Conservation (phyloP, 768 basidiomycete genomes). For the Tylopilus rubrobrunneus region DNA sequence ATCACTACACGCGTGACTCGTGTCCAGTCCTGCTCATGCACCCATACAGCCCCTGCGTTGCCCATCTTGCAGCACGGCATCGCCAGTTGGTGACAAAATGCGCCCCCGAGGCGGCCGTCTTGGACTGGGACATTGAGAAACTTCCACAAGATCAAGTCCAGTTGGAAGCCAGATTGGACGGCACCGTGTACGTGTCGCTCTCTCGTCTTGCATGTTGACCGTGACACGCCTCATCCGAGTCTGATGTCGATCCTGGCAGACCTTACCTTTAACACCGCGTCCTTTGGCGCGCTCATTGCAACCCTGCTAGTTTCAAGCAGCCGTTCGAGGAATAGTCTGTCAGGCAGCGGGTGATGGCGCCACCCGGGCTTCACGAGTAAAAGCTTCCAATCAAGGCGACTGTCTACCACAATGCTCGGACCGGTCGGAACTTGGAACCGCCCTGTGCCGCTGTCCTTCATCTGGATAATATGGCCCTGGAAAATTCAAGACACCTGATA, state of each 20-base stretch:
- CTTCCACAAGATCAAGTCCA: conserved; percentile 44
- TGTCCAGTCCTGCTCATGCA: not conserved
- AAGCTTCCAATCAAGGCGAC: too few relatives aligned
- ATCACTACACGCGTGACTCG: not conserved
- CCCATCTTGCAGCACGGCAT: conserved; percentile 62
- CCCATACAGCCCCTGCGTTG: conserved; percentile 66
- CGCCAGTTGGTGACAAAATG: conserved; percentile 34
- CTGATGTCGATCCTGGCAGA: conserved; percentile 55
- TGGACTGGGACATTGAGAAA: conserved; percentile 75
- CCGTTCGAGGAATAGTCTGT: too few relatives aligned
- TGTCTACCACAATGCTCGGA: too few relatives aligned
- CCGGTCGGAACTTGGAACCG: too few relatives aligned
- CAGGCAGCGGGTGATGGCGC: too few relatives aligned
- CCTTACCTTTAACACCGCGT: conserved; percentile 82
- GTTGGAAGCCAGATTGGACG: conserved; percentile 45
- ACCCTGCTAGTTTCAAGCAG: conserved; percentile 47
- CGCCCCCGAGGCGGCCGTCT: conserved; percentile 33
- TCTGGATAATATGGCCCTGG: too few relatives aligned
- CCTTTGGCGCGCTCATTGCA: conserved; percentile 73
- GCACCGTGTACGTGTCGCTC: conserved; percentile 63
- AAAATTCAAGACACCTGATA: too few relatives aligned
- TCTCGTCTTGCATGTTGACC: not conserved
- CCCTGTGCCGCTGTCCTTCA: too few relatives aligned
- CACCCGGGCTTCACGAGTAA: too few relatives aligned
- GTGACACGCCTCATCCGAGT: not conserved